Evolutionary conservation across 1,284 basidiomycete genomes (phyloP), one percentile per base, ranked within the genome.

Genomic region (Fomitopsis betulina): DNA sequence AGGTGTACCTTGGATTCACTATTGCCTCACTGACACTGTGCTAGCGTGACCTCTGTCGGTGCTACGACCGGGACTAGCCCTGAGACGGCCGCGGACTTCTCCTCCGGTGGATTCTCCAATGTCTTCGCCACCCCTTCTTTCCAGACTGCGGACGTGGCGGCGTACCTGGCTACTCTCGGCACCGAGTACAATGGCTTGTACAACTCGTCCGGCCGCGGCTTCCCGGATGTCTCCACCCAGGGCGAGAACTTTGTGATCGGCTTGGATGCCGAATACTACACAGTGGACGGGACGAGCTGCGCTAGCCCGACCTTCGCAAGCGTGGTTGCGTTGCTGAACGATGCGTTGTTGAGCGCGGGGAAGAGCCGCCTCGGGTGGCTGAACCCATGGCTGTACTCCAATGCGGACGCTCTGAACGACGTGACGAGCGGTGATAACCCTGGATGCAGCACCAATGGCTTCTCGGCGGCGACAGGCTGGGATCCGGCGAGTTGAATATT

Each of bases 1-100:
- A 67, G 74, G 76, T 57, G 15, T 23, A 0, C 32, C 35, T 45
- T 17, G 12, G 63, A 3, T 72, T 61, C 45, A 30, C 3, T 17
- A 1, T 7, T 38, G 39, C 8, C 17, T 17, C 2, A 35, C 21
- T 54, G 21, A n/a, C 32, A 37, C 27, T 8, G 23, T 21, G 83
- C 81, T 3, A 89, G 77, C 65, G 81, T 88, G 37, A 88, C 85
- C 12, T 67, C 83, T 17, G 84, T 87, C 23, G 85, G 84, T 17
- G 83, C 79, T 17, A 86, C 83, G 0, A 73, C 69, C 0, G 70
- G 69, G 23, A 64, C 79, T 57, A 76, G 73, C 0, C 81, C 83
- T n/a, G 84, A 86, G 70, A 75, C 78, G 35, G 82, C 79, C 15
- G 76, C 68, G 0, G 62, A 61, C 50, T 76, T 79, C 71, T 76